Evolutionary conservation across 2,329 filamentous ascomycete species (phyloP), one percentile per base, ranked within the genome.

Genomic region (Cordyceps cateniannulata): DNA sequence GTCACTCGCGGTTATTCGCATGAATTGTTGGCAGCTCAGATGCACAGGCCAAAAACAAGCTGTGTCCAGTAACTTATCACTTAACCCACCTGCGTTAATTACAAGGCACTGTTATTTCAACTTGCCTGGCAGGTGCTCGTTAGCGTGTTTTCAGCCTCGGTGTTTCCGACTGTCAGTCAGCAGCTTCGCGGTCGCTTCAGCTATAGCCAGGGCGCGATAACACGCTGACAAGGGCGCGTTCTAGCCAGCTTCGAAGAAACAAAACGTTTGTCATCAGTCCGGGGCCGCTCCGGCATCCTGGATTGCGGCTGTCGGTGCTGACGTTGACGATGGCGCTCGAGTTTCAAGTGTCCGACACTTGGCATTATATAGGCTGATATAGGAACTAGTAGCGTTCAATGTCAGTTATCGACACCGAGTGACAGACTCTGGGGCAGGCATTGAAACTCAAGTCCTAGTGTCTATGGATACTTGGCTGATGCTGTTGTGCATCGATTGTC

Each of bases 241-340:
- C 56, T 59, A 59, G 47, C 47, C 27, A 32, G 25, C 54, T 57
- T 57, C 32, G 29, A 57, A 24, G n/a, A 48, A 56, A 56, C 53
- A 57, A 51, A 40, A n/a, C 44, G 29, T 20, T 35, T 8, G 18
- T n/a, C 38, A 22, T 45, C 42, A n/a, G 8, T 45, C 42, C 42
- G 42, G 42, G 42, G 42, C n/a, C 8, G 18, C 42, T 10, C 42
- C n/a, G n/a, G 6, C 9, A 10, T 22, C n/a, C 42, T 20, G 42
- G 22, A 7, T 9, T 45, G 42, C 42, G n/a, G 38, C 18, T 42
- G 4, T 42, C 38, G 38, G 32, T 35, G 32, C 32, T 35, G 32
- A 12, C 14, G 32, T 35, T 14, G 32, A 35, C 32, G 32, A 35
- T 35, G 32, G 9, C 32, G 32, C 32, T 12, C 27, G 27, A 29